These are phyloP conservation scores for Diaporthe sp. DNA, from an alignment of 2,329 filamentous ascomycete genomes.

Conservation along the genomic window DNA sequence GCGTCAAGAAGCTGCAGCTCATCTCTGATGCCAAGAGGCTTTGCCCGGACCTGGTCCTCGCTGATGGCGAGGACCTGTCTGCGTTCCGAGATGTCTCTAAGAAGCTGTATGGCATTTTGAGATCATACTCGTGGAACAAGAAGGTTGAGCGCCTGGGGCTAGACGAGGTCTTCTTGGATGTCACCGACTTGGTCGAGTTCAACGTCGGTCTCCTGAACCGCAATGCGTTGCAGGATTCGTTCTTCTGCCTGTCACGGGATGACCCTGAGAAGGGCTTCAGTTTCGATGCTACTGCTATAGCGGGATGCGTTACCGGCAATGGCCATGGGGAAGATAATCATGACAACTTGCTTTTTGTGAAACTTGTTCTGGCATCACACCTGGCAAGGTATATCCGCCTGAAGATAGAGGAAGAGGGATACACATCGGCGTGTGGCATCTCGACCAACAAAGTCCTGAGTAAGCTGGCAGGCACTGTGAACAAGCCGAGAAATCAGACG, in stretches of 20 bases:
- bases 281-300: slow-evolving; percentile 78
- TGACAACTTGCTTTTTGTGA: slow-evolving; percentile 58
- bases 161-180: slow-evolving; percentile 89
- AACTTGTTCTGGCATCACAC: slow-evolving; percentile 84
- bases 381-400: slow-evolving; percentile 80
- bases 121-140: slow-evolving; percentile 80
- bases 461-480: slow-evolving; percentile 84
- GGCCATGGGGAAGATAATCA: background rate
- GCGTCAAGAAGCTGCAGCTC: slow-evolving; percentile 85
- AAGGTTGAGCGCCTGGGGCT: slow-evolving; percentile 88
- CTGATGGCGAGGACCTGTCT: slow-evolving; percentile 88
- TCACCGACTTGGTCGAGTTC: slow-evolving; percentile 87
- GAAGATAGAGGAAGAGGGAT: slow-evolving; percentile 81
- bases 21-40: slow-evolving; percentile 83
- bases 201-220: slow-evolving; percentile 80
- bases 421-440: slow-evolving; percentile 89
- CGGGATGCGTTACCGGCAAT: slow-evolving; percentile 66
- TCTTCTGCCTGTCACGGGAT: slow-evolving; percentile 80
- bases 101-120: slow-evolving; percentile 79
- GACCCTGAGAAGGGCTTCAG: slow-evolving; percentile 85
- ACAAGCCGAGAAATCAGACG: slow-evolving; percentile 92
- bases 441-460: slow-evolving; percentile 88
- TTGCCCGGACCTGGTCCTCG: slow-evolving; percentile 87
- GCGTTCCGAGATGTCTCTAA: slow-evolving; percentile 91
- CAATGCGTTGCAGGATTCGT: slow-evolving; percentile 74